Base-by-base conservation (phyloP, 23 red algal species). In the Cyanidiococcus yangmingshanensis region DNA sequence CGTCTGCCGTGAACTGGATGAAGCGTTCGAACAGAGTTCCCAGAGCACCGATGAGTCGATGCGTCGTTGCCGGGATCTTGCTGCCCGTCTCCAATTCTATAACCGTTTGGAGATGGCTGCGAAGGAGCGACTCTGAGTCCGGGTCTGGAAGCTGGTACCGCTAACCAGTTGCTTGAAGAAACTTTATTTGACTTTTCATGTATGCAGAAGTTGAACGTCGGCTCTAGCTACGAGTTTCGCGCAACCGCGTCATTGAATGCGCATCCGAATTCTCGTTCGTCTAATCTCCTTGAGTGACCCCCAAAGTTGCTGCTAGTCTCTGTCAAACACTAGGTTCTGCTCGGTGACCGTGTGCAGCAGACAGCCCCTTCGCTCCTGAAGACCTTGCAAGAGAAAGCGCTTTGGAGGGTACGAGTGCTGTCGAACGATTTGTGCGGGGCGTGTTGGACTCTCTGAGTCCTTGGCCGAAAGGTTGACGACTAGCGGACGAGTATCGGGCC, bases 11-110 rank as follows among this genome's bases (percentile, higher is more conserved):
- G n/a, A 71, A 29, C 32, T 71, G 32, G n/a, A 71, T 25, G 63
- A 71, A 35, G 63, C 63, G 7, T 71, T 71, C 32, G 63, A 12
- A 2, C 7, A 29, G 7, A 35, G n/a, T 35, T 12, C 21, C 16
- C 63, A 30, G n/a, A 35, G 32, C 63, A 29, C 7, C 12, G n/a
- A 25, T 2, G 63, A 30, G 7, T 7, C 63, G 32, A 12, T 71
- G 12, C n/a, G 32, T 12, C 21, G n/a, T 25, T 71, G 63, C 63
- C 63, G 63, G n/a, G 32, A 35, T 29, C 63, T 71, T 35, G 32
- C 63, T 12, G 63, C 63, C 7, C 63, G 63, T 29, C 32, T 71
- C 16, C 63, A 71, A 35, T 71, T 71, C 32, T 71, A 32, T 25
- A 12, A 71, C 27, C 21, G n/a, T 35, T 27, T 71, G 7, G n/a